A percentile compares a stretch with the other conserved stretches of the same genome.
Conservation (phyloP, 2,329 filamentous ascomycete genomes). For the Aspergillus pseudoterreus region DNA sequence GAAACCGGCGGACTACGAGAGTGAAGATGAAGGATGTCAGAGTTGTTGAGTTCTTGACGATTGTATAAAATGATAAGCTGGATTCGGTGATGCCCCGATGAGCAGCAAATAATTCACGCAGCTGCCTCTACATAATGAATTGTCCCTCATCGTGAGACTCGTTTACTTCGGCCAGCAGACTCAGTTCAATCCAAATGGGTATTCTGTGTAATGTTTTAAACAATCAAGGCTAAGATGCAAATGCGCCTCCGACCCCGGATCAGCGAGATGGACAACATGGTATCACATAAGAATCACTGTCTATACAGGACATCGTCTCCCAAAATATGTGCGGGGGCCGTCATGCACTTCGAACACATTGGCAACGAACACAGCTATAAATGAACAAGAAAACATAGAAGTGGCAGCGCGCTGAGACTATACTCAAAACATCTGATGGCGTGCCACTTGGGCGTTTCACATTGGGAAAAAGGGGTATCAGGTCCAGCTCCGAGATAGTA, state of each 20-base stretch:
- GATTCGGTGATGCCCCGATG: neutral
- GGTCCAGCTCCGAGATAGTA: neutral
- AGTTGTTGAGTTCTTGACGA: slow-evolving; percentile 8
- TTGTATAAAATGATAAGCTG: neutral
- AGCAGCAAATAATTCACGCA: neutral
- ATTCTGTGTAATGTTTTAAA: slow-evolving; percentile 7
- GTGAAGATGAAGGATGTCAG: slow-evolving; percentile 21
- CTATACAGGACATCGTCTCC: slow-evolving; percentile 11
- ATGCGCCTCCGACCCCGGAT: neutral
- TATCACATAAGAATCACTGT: slow-evolving; percentile 15
- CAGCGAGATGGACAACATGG: slow-evolving; percentile 13
- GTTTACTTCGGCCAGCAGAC: neutral
- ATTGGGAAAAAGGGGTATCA: neutral
- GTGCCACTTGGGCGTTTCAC: neutral
- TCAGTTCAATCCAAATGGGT: slow-evolving; percentile 8
- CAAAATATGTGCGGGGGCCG: slow-evolving; percentile 10
- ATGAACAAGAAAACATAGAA: slow-evolving; percentile 3
- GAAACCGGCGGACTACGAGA: slow-evolving; percentile 5
- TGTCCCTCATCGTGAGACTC: neutral
- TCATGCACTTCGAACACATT: slow-evolving; percentile 3
- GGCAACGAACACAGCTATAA: slow-evolving; percentile 2
- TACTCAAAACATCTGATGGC: neutral
- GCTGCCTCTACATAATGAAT: neutral
- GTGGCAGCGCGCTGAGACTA: neutral
- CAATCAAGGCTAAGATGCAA: slow-evolving; percentile 10